Percentiles rank a stretch among this genome's conserved stretches.
Conservation (phyloP, 108 stramenopile species). For the Pseudonitzschia pungens region DNA sequence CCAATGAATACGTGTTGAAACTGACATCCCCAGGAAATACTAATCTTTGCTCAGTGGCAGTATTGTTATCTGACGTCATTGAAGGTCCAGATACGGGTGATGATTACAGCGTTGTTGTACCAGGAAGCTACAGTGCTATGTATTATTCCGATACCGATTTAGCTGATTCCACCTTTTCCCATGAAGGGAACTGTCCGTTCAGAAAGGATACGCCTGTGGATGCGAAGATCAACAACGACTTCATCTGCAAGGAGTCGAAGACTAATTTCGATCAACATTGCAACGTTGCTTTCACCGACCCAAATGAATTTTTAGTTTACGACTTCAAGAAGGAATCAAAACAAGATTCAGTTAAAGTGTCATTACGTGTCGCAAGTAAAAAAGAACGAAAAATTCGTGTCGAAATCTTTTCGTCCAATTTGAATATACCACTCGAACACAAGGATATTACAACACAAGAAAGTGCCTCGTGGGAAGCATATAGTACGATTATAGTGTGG, state of each 20-base stretch:
- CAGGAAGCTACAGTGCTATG: constrained; percentile 4
- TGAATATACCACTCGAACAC: no score
- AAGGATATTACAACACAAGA: background rate
- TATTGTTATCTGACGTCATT: no score
- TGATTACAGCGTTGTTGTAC: background rate
- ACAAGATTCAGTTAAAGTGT: background rate
- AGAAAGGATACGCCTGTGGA: background rate
- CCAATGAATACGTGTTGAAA: constrained; percentile 1
- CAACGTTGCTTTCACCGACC: background rate
- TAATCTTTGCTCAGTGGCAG: background rate
- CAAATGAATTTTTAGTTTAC: background rate
- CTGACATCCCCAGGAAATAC: background rate
- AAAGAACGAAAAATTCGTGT: background rate
- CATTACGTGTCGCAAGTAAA: constrained; percentile 1
- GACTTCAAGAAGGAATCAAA: background rate
- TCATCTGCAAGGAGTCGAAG: background rate
- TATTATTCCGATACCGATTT: background rate
- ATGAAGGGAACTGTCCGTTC: background rate
- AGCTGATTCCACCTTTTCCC: background rate
- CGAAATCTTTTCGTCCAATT: background rate
- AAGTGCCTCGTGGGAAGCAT: background rate
- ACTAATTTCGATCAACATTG: background rate
- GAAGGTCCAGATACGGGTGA: background rate
- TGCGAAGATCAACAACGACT: background rate
- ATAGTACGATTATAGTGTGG: constrained; percentile 3